Evolutionary conservation across 2,329 filamentous ascomycete genomes (phyloP), one percentile per base, ranked within the genome.

Genomic region (Diplocarpon rosae): DNA sequence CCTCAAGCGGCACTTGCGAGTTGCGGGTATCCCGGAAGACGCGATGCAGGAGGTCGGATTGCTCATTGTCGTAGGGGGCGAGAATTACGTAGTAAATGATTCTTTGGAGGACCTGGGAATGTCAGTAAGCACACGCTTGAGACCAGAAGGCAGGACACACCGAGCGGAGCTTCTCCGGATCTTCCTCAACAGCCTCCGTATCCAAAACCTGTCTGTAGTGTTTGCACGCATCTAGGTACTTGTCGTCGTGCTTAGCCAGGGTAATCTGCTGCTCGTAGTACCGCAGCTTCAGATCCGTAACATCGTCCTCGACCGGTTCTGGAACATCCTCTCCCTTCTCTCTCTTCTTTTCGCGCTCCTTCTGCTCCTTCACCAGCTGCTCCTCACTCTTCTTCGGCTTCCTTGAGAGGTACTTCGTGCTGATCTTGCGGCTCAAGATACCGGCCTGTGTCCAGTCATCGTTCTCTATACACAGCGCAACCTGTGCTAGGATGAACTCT

Each of bases 241-340:
- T 95, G 69, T 88, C 80, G 53, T 98, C 92, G 59, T 98, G 89
- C 74, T 95, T 96, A 45, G 92, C 86, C 42, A 98, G 72, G 37
- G 80, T 83, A 60, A 98, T 94, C 68, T 98, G 92, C 65, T 96
- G 92, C 68, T 95, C 89, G 68, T 95, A 98, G 69, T 88, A 98
- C 53, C 78, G 80, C 56, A 98, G 75, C 75, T 98, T 98, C 55
- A 98, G 70, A 63, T 96, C 92, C 39, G 92, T 96, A 39, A 93
- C 89, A 66, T 96, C 89, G 55, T 95, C 89, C 56, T 83, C 76
- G 54, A 80, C 76, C 63, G 83, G 85, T 53, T 84, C 76, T 1
- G 85, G 80, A 20, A 87, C 83, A 57, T 93, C 86, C 50, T 85
- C 83, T 20, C 79, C 83, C 35, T 82, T 77, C 47, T 82, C 83